phyloP scores from a whole-genome alignment of 2,329 filamentous ascomycete species.

The Phoma sp. region DNA sequence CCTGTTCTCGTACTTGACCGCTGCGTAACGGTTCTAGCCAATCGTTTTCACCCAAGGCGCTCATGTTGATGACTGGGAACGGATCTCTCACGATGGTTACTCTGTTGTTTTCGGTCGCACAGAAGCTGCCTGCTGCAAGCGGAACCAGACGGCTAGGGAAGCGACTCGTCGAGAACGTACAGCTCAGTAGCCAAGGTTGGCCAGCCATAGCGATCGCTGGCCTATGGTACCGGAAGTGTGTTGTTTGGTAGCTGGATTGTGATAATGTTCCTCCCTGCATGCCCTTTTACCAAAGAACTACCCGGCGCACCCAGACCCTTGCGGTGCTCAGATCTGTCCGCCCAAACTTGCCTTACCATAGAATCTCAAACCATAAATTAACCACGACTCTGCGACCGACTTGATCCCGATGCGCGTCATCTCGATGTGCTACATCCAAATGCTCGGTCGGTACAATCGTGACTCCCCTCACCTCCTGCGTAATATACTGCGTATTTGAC shows the following conservation, averaged over 20 bases:
- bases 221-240: not conserved
- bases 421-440: not conserved
- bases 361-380: not conserved
- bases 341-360: conserved; percentile 4
- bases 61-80: conserved; percentile 9
- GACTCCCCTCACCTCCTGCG: conserved; percentile 1
- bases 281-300: not conserved
- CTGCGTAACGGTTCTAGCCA: conserved; percentile 15
- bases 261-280: not conserved
- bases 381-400: conserved; percentile 4
- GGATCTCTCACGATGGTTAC: conserved; percentile 7
- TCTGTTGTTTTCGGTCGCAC: conserved; percentile 7
- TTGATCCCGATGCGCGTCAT: conserved; percentile 7
- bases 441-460: conserved; percentile 3
- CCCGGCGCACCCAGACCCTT: not conserved
- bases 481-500: conserved; percentile 1
- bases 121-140: conserved; percentile 7
- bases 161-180: conserved; percentile 3
- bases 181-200: conserved; percentile 1
- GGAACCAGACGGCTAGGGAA: conserved; percentile 10
- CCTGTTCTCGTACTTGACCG: conserved; percentile 5
- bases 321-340: not conserved
- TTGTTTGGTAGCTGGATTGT: not conserved
- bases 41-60: conserved; percentile 6
- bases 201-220: not conserved